Conservation (phyloP, 768 basidiomycete species). For the Tulasnella sp. region DNA sequence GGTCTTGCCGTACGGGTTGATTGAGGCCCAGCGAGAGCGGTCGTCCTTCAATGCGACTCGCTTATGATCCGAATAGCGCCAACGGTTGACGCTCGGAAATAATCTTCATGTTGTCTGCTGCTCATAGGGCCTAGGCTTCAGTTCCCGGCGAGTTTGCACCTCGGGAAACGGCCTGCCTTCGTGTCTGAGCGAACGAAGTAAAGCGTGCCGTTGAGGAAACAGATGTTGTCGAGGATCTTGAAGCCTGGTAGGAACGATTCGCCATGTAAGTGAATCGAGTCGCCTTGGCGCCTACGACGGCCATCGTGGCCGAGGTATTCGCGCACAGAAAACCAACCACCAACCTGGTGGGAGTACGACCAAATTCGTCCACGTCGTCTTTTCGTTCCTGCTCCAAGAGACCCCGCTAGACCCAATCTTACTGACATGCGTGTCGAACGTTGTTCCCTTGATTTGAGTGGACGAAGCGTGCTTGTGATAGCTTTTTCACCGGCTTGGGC, state of each 20-base stretch:
- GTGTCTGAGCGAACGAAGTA: slow-evolving; percentile 78
- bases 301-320: neutral
- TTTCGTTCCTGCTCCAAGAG: neutral
- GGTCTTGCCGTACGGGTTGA: slow-evolving; percentile 66
- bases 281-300: too few relatives aligned
- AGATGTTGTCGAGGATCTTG: slow-evolving; percentile 87
- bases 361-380: slow-evolving; percentile 10
- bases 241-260: slow-evolving; percentile 46
- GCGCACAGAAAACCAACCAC: neutral
- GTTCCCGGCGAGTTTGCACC: slow-evolving; percentile 57
- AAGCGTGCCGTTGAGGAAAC: slow-evolving; percentile 77
- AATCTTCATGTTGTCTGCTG: slow-evolving; percentile 75
- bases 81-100: slow-evolving; percentile 70
- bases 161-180: slow-evolving; percentile 67
- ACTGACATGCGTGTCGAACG: neutral
- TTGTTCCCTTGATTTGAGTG: neutral
- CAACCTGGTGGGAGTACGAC: slow-evolving; percentile 27
- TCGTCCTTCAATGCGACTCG: slow-evolving; percentile 69
- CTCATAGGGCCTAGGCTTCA: slow-evolving; percentile 64
- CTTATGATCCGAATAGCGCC: slow-evolving; percentile 67
- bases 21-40: slow-evolving; percentile 72
- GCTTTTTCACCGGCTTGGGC: neutral
- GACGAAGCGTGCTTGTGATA: neutral
- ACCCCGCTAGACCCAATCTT: neutral
- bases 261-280: neutral